Conservation (phyloP, 2,329 filamentous ascomycete genomes). For the Purpureocillium takamizusanense region DNA sequence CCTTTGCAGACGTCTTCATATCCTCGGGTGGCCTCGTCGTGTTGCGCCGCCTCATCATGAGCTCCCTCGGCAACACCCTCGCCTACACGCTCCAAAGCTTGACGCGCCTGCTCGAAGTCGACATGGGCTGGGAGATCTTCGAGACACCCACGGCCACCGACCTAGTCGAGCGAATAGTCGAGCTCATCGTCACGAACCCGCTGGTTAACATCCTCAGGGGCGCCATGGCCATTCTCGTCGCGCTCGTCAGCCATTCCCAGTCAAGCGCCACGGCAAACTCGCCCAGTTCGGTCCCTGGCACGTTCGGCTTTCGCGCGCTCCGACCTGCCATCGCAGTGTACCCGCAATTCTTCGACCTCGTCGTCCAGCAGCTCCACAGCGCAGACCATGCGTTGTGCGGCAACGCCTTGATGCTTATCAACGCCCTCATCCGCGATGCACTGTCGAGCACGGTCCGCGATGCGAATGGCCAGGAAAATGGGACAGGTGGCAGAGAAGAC, state of each 20-base stretch:
- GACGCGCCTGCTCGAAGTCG: constrained; percentile 80
- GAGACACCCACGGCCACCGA: constrained; percentile 54
- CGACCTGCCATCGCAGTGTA: constrained; percentile 87
- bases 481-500: constrained; percentile 44
- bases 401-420: constrained; percentile 90
- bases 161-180: constrained; percentile 69
- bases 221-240: constrained; percentile 92
- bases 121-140: constrained; percentile 94
- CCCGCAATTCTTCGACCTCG: constrained; percentile 88
- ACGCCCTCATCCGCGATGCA: constrained; percentile 87
- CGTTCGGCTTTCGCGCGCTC: constrained; percentile 81
- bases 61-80: constrained; percentile 82
- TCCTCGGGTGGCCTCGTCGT: constrained; percentile 76
- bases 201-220: constrained; percentile 95
- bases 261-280: constrained; percentile 31
- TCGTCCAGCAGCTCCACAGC: constrained; percentile 84
- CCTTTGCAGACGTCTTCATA: constrained; percentile 95
- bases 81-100: constrained; percentile 91
- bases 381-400: constrained; percentile 93
- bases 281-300: constrained; percentile 36
- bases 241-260: constrained; percentile 81
- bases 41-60: constrained; percentile 74
- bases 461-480: constrained; percentile 16
- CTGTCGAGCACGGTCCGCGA: constrained; percentile 62
- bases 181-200: constrained; percentile 88